A percentile compares a stretch with the other conserved stretches of the same genome.
These are phyloP conservation scores for Pinus albicaulis DNA, from an alignment of 75 land plant species.

Conservation along the genomic window DNA sequence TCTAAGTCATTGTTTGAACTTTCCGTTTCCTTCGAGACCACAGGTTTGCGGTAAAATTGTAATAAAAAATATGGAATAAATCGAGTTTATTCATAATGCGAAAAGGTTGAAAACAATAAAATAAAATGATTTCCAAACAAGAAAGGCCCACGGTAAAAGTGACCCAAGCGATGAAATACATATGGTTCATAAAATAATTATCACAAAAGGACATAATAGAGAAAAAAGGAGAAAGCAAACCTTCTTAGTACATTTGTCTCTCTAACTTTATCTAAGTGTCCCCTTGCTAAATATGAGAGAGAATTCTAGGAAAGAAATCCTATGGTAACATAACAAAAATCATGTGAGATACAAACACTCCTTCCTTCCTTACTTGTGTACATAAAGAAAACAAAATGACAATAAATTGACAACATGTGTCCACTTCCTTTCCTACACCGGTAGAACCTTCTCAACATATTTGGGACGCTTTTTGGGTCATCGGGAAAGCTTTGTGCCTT, in stretches of 20 bases:
- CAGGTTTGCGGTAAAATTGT: conserved; percentile 23
- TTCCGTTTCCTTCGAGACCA: conserved; percentile 51
- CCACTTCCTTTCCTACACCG: conserved; percentile 9
- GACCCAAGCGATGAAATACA: background rate
- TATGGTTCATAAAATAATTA: no score
- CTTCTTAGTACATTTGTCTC: conserved; percentile 48
- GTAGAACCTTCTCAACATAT: conserved; percentile 18
- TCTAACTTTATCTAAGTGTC: conserved; percentile 37
- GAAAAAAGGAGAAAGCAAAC: conserved; percentile 11
- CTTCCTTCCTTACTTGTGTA: no score
- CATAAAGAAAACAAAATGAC: background rate
- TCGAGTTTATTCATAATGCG: background rate
- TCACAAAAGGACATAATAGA: background rate
- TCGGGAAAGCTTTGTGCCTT: conserved; percentile 33
- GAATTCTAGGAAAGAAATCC: conserved; percentile 26
- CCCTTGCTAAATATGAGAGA: conserved; percentile 15
- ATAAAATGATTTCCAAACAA: background rate
- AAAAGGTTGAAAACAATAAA: background rate
- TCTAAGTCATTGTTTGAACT: conserved; percentile 43
- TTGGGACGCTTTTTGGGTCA: conserved; percentile 30
- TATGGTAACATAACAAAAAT: background rate
- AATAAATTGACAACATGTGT: no score
- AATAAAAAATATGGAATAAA: background rate
- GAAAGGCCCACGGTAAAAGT: background rate
- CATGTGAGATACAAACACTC: background rate